These are phyloP conservation scores for Penicillium sp. DNA, from an alignment of 2,329 filamentous ascomycete genomes.

Conservation along the genomic window DNA sequence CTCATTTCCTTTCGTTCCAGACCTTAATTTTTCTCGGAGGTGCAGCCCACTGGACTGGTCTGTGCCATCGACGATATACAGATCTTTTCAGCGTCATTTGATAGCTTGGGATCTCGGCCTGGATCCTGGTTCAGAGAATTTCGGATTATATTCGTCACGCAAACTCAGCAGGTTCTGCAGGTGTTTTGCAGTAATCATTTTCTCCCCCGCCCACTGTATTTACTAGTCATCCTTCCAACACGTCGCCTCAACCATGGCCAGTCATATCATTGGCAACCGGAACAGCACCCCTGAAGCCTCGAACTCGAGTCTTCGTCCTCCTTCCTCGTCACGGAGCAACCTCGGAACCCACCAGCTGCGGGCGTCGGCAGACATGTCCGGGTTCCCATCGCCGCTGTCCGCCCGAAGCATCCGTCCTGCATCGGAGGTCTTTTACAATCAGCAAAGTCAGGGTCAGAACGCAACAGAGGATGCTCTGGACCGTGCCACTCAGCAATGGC, in stretches of 20 bases:
- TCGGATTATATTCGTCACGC: constrained; percentile 29
- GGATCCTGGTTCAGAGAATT: constrained; percentile 20
- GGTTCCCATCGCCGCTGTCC: constrained; percentile 67
- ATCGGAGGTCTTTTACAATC: constrained; percentile 87
- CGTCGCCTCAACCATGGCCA: constrained; percentile 50
- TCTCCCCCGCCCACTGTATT: constrained; percentile 29
- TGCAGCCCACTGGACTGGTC: constrained; percentile 48
- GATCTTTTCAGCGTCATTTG: constrained; percentile 26
- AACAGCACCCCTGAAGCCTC: constrained; percentile 95
- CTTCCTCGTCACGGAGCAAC: constrained; percentile 69
- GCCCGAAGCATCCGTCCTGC: constrained; percentile 82
- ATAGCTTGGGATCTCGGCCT: constrained; percentile 17
- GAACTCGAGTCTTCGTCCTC: constrained; percentile 75
- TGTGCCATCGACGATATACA: constrained; percentile 36
- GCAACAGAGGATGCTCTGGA: constrained; percentile 81
- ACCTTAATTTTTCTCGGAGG: constrained; percentile 27
- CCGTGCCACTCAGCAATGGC: constrained; percentile 95
- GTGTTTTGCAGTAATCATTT: constrained; percentile 51
- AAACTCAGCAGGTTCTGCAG: constrained; percentile 76
- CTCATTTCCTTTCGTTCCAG: constrained; percentile 39
- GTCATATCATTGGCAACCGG: constrained; percentile 72
- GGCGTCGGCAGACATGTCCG: constrained; percentile 92
- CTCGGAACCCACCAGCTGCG: constrained; percentile 81
- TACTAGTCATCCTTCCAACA: constrained; percentile 26
- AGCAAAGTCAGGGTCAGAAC: constrained; percentile 64